Evolutionary conservation across 257 asterid species (phyloP), one percentile per base, ranked within the genome.

Genomic region (Buddleja alternifolia): DNA sequence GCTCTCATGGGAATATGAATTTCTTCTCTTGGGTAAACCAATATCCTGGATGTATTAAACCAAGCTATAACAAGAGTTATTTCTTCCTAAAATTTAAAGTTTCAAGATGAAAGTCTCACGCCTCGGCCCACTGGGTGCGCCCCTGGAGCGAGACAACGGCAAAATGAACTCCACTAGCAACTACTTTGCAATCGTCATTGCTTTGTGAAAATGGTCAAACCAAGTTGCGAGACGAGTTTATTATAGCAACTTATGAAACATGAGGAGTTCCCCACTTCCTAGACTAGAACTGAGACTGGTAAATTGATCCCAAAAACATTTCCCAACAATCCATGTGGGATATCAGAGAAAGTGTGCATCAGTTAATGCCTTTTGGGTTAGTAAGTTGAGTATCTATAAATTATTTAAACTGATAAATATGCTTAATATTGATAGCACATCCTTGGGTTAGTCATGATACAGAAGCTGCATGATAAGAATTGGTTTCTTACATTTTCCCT

Each of bases 371-470:
- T 57, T 39, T 7, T 23, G 8, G 39, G 55, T 58, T 55, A 63
- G 56, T 63, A 53, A 41, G 64, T 62, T 62, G 56, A 23, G 41
- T 14, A 23, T 21, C 23, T 12, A 40, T n/a, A 61, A 36, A 42
- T 10, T 24, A 7, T 42, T 20, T 12, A 23, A 21, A 41, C 32
- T 9, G 24, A 24, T 29, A 48, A 64, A 64, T 7, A 10, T 32
- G 36, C 45, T 52, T 47, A 29, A 25, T 64, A 29, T 16, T 34
- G 7, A 48, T 29, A 16, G 19, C 10, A 47, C 16, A 32, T 60
- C n/a, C 16, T 19, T 23, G 37, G 21, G 36, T 48, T 64, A 10
- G 4, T 47, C 21, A 50, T 66, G 46, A 21, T 11, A 9, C 10
- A 4, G 50, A 45, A 51, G 17, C 24, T 56, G n/a, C 14, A 11